Conservation (phyloP, 768 basidiomycete genomes). For the Tremella fuciformis region DNA sequence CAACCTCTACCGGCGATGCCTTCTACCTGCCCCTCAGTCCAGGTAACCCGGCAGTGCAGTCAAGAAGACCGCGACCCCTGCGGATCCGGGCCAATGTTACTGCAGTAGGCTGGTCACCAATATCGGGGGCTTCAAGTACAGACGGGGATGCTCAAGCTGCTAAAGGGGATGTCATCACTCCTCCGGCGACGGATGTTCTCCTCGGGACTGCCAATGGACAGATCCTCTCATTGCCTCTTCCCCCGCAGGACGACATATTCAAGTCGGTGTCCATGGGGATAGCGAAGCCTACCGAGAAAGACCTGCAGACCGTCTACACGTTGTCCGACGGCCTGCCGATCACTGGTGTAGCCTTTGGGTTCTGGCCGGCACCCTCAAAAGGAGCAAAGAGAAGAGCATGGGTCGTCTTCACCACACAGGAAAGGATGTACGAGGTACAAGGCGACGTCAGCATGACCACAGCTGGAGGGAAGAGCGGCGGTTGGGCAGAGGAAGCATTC, state of each 20-base stretch:
- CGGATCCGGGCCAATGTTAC: slow-evolving; percentile 82
- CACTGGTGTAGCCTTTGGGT: slow-evolving; percentile 79
- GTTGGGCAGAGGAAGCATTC: slow-evolving; percentile 71
- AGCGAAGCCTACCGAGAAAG: slow-evolving; percentile 48
- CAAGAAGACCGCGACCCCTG: slow-evolving; percentile 74
- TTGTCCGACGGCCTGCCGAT: slow-evolving; percentile 78
- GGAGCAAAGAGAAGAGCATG: slow-evolving; percentile 52
- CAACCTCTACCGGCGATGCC: slow-evolving; percentile 83
- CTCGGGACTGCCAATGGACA: slow-evolving; percentile 80
- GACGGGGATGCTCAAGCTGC: slow-evolving; percentile 9
- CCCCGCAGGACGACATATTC: slow-evolving; percentile 84
- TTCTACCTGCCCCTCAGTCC: slow-evolving; percentile 72
- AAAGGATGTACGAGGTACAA: slow-evolving; percentile 82
- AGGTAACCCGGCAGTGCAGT: slow-evolving; percentile 39
- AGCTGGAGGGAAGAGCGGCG: slow-evolving; percentile 73
- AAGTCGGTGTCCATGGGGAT: slow-evolving; percentile 60
- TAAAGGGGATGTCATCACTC: slow-evolving; percentile 51
- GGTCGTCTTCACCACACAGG: slow-evolving; percentile 77
- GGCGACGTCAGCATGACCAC: slow-evolving; percentile 30
- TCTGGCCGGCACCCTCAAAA: slow-evolving; percentile 50
- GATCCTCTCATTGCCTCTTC: slow-evolving; percentile 74
- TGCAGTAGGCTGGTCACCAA: slow-evolving; percentile 85
- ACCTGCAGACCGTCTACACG: slow-evolving; percentile 51
- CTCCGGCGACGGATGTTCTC: slow-evolving; percentile 70
- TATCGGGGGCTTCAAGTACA: slow-evolving; percentile 57